Conservation (phyloP, 2,329 filamentous ascomycete genomes). For the Grosmannia serpens region DNA sequence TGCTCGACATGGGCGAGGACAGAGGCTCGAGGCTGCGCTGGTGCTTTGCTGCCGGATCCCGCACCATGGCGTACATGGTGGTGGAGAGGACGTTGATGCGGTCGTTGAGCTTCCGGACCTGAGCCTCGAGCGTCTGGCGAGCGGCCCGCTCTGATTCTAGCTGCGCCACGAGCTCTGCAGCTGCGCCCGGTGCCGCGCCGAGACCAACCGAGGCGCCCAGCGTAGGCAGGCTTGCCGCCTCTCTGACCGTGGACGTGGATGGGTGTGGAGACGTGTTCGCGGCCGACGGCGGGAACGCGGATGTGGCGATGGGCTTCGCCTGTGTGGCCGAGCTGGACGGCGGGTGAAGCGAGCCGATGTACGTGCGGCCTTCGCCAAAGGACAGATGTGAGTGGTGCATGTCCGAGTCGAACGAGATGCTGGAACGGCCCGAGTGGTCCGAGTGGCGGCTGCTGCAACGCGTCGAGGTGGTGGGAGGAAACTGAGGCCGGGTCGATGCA, state of each 20-base stretch:
- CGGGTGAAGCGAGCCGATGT: slow-evolving; percentile 30
- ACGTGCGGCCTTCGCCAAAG: slow-evolving; percentile 34
- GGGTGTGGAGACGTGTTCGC: slow-evolving; percentile 26
- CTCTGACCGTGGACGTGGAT: slow-evolving; percentile 37
- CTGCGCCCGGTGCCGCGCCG: slow-evolving; percentile 33
- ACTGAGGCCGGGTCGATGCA: background rate
- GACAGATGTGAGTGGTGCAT: slow-evolving; percentile 26
- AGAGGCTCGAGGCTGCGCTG: slow-evolving; percentile 16
- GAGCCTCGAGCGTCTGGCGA: slow-evolving; percentile 41
- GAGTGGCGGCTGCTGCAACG: slow-evolving; percentile 28
- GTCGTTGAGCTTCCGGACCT: slow-evolving; percentile 41
- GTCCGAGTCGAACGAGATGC: slow-evolving; percentile 9
- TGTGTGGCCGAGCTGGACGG: slow-evolving; percentile 21
- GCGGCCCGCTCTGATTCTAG: slow-evolving; percentile 46
- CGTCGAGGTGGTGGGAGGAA: slow-evolving; percentile 11
- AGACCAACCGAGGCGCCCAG: slow-evolving; percentile 10
- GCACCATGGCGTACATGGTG: slow-evolving; percentile 26
- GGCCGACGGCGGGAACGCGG: background rate
- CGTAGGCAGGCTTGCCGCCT: slow-evolving; percentile 31
- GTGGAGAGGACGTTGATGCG: slow-evolving; percentile 35
- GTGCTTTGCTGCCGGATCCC: slow-evolving; percentile 22
- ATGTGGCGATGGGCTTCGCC: slow-evolving; percentile 11
- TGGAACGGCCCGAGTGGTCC: slow-evolving; percentile 16
- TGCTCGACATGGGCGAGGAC: slow-evolving; percentile 5
- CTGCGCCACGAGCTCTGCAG: slow-evolving; percentile 34